Percentiles rank a stretch among this genome's conserved stretches.
phyloP scores from a whole-genome alignment of 768 basidiomycete species.

The Tricholoma flavovirens region DNA sequence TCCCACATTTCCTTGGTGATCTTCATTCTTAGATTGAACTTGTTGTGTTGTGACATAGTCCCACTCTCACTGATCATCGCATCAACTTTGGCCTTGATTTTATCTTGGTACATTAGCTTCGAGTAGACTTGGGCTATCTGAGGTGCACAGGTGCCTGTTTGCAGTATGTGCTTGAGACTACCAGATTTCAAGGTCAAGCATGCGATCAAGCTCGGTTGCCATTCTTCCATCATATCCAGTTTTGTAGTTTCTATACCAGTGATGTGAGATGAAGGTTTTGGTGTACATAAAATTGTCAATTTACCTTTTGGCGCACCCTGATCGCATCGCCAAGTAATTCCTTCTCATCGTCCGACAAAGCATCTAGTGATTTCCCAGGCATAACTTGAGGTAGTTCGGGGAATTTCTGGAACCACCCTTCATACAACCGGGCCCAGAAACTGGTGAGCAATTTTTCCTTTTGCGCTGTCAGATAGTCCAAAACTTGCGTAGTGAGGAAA shows the following conservation, averaged over 20 bases:
- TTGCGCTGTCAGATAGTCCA: background rate
- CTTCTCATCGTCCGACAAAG: background rate
- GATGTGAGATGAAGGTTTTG: background rate
- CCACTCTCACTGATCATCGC: too few relatives aligned
- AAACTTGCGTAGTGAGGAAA: constrained; percentile 3
- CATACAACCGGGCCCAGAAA: too few relatives aligned
- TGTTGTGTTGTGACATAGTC: too few relatives aligned
- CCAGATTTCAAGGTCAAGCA: background rate
- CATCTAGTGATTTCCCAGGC: background rate
- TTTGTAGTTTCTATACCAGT: background rate
- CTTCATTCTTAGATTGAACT: too few relatives aligned
- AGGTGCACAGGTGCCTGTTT: background rate
- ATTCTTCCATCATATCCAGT: background rate
- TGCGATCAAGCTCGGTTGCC: background rate
- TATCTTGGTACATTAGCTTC: too few relatives aligned
- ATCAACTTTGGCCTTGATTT: too few relatives aligned
- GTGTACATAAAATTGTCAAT: background rate
- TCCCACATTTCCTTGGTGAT: constrained; percentile 5
- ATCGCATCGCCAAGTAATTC: background rate
- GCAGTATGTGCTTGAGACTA: background rate
- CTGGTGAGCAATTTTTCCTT: background rate
- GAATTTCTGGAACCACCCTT: too few relatives aligned
- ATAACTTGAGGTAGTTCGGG: background rate
- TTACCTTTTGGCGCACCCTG: background rate
- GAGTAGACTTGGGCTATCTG: too few relatives aligned